A percentile compares a stretch with the other conserved stretches of the same genome.
phyloP scores from a whole-genome alignment of 768 basidiomycete species.

The Mycena amicta region DNA sequence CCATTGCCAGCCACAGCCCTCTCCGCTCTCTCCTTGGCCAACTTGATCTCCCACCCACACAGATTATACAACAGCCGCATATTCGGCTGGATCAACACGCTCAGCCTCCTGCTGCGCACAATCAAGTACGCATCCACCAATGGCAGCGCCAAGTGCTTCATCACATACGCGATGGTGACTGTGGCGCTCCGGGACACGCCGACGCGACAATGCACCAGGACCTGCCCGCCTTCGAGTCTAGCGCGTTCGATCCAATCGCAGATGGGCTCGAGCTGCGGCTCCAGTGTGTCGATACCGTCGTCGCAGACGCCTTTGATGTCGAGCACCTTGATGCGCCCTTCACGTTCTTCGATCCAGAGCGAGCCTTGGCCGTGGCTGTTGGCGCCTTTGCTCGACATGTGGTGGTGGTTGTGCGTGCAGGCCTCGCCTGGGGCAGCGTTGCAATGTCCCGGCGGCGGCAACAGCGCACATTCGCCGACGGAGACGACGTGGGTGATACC shows the following conservation, averaged over 20 bases:
- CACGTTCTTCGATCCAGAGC: slow-evolving; percentile 85
- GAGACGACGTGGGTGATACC: slow-evolving; percentile 97
- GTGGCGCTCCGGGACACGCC: slow-evolving; percentile 96
- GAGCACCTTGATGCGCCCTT: slow-evolving; percentile 86
- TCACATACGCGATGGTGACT: slow-evolving; percentile 96
- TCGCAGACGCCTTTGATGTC: slow-evolving; percentile 93
- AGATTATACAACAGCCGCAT: slow-evolving; percentile 95
- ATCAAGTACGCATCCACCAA: slow-evolving; percentile 94
- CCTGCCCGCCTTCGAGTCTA: slow-evolving; percentile 78
- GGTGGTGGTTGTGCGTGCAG: slow-evolving; percentile 35
- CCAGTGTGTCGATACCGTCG: slow-evolving; percentile 94
- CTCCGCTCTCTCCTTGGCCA: slow-evolving; percentile 74
- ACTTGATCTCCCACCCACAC: slow-evolving; percentile 90
- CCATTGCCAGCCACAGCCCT: neutral
- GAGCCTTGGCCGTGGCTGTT: slow-evolving; percentile 65
- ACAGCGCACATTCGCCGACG: slow-evolving; percentile 91
- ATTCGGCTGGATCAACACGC: slow-evolving; percentile 92
- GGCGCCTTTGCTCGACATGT: slow-evolving; percentile 46
- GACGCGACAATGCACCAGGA: slow-evolving; percentile 97
- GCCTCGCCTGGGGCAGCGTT: slow-evolving; percentile 21
- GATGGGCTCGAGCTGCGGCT: slow-evolving; percentile 84
- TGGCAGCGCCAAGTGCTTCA: slow-evolving; percentile 85
- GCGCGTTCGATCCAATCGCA: slow-evolving; percentile 95
- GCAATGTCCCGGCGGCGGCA: slow-evolving; percentile 66
- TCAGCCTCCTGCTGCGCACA: slow-evolving; percentile 86